phyloP scores from a whole-genome alignment of 106 monocot genomes.

The Phalaenopsis equestris region DNA sequence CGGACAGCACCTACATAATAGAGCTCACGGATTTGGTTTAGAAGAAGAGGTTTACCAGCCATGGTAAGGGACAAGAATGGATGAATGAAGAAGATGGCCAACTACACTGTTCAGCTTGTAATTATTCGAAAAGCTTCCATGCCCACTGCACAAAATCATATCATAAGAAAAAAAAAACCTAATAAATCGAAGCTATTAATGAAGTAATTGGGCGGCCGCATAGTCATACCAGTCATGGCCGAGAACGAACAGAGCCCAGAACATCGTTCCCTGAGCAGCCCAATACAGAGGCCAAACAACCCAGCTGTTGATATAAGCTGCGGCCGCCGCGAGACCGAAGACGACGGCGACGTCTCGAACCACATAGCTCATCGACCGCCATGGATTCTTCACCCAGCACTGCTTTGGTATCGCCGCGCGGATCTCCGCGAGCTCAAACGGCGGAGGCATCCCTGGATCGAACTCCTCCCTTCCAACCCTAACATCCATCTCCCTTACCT shows the following conservation, averaged over 20 bases:
- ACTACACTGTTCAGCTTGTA: conserved; percentile 73
- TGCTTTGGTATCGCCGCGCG: conserved; percentile 75
- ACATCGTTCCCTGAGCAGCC: conserved; percentile 94
- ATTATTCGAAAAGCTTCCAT: conserved; percentile 80
- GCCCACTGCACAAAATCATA: conserved; percentile 50
- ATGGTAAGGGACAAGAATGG: conserved; percentile 92
- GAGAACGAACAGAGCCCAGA: conserved; percentile 94
- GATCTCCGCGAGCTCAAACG: conserved; percentile 68
- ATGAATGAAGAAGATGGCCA: conserved; percentile 83
- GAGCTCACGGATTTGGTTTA: conserved; percentile 8
- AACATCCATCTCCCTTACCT: neutral
- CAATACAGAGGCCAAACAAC: conserved; percentile 84
- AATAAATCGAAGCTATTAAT: neutral
- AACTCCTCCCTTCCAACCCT: conserved; percentile 20
- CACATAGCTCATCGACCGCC: conserved; percentile 82
- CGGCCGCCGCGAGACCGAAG: conserved; percentile 56
- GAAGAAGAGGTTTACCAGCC: conserved; percentile 48
- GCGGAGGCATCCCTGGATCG: conserved; percentile 61
- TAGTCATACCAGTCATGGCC: conserved; percentile 82
- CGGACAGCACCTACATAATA: neutral
- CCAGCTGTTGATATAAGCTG: conserved; percentile 66
- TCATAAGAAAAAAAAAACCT: neutral
- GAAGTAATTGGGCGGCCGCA: neutral
- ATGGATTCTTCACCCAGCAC: conserved; percentile 75
- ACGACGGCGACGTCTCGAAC: conserved; percentile 62